Evolutionary conservation across 78 protist genomes (phyloP).

Genomic region (Monosiga brevicollis): DNA sequence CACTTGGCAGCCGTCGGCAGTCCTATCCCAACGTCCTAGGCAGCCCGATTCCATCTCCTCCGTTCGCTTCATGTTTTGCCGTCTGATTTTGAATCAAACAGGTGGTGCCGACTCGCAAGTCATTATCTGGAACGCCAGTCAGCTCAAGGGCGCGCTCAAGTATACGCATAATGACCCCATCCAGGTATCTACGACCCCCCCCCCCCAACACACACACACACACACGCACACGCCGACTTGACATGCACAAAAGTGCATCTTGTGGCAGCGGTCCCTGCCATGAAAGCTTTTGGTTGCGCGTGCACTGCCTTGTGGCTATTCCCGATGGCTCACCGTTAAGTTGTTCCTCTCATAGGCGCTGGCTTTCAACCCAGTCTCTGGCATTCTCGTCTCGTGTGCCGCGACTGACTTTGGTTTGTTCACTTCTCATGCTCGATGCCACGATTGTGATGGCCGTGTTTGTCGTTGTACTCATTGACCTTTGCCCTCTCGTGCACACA

Average conservation of each 20-base stretch:
- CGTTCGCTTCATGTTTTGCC: too few species aligned
- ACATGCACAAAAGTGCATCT: too few species aligned
- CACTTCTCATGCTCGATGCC: neutral
- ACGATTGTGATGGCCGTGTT: neutral
- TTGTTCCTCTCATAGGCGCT: constrained; percentile 32
- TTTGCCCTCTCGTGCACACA: too few species aligned
- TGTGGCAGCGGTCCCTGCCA: too few species aligned
- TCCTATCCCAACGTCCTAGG: too few species aligned
- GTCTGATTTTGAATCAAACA: too few species aligned
- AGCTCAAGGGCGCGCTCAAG: constrained; percentile 43
- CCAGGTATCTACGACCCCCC: neutral
- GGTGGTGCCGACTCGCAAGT: constrained; percentile 61
- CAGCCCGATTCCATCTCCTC: too few species aligned
- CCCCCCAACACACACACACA: too few species aligned
- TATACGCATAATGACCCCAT: constrained; percentile 12
- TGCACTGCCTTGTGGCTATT: neutral
- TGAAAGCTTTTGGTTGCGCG: neutral
- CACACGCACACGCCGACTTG: too few species aligned
- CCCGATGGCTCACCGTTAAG: neutral
- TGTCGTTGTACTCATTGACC: neutral
- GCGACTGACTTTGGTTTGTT: constrained; percentile 51
- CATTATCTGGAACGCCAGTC: constrained; percentile 54
- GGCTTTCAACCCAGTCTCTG: constrained; percentile 56
- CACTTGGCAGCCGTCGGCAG: too few species aligned
- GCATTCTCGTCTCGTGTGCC: constrained; percentile 47